Base-by-base conservation (phyloP, 352 stramenopile genomes). In the Globisporangium recalcitrans region DNA sequence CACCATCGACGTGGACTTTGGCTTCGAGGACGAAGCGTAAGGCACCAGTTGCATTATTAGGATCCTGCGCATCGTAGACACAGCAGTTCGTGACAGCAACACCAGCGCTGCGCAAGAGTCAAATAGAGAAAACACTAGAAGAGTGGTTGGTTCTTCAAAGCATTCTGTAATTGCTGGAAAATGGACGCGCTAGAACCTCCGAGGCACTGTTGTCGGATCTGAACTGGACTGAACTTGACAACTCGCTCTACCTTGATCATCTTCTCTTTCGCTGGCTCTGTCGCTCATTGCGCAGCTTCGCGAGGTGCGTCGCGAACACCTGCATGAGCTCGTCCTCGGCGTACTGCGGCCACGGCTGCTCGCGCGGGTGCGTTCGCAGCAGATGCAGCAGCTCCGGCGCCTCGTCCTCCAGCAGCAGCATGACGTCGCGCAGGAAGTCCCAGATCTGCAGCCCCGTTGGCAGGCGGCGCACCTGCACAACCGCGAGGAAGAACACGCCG, bases 401-500 rank as follows among this genome's bases (percentile, higher is more conserved):
- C 47, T 80, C 67, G 8, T 62, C 52, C 1, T 66, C 66, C 4
- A 91, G 64, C 52, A 56, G 52, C 4, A 52, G 22, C 29, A 78
- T 59, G 0, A 81, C 68, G 34, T 74, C 61, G 11, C 63, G 48
- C 13, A 92, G 46, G 42, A 89, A 79, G 22, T 84, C 71, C 70
- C 75, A 83, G 46, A 90, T 54, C 31, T 72, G 58, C 21, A 88
- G 72, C 1, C 71, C 49, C 7, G 64, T 31, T 46, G 80, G 77
- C 27, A 90, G 66, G n/a, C 72, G 64, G 21, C 63, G 47, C 27
- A 87, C 62, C 40, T 77, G 69, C 6, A 83, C 58, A 38, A 71
- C 75, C 6, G 83, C 74, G n/a, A 92, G 56, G 49, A 87, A 83
- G 60, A 80, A 88, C 1, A 77, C 71, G 21, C 80, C 83, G 3